These are phyloP conservation scores for Quillaja saponaria DNA, from an alignment of 306 rosid species.

Conservation along the genomic window DNA sequence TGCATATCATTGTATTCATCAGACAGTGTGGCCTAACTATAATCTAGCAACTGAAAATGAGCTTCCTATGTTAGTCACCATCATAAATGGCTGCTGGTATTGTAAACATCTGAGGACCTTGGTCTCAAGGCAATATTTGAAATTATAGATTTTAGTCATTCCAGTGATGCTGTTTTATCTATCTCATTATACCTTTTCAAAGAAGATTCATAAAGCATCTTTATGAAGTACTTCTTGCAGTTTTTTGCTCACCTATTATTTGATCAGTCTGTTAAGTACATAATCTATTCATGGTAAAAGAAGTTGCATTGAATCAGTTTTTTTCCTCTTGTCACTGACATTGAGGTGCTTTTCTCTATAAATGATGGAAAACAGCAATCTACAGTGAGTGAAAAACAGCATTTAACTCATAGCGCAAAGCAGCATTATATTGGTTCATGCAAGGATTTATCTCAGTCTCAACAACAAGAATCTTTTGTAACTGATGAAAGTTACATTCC, in stretches of 20 bases:
- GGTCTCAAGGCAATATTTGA: background rate
- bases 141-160: slow-evolving; percentile 7
- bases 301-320: slow-evolving; percentile 16
- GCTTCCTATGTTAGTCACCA: background rate
- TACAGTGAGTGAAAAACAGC: slow-evolving; percentile 34
- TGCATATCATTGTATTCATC: background rate
- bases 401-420: slow-evolving; percentile 24
- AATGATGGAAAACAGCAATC: slow-evolving; percentile 30
- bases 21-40: background rate
- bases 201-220: background rate
- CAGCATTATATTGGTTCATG: slow-evolving; percentile 35
- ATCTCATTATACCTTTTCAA: background rate
- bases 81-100: background rate
- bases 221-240: background rate
- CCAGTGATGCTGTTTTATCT: background rate
- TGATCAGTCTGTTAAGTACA: background rate
- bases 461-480: slow-evolving; percentile 43
- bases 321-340: slow-evolving; percentile 53
- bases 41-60: no score
- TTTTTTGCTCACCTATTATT: background rate
- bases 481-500: slow-evolving; percentile 59
- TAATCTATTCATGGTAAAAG: no score
- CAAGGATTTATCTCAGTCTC: slow-evolving; percentile 37
- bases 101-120: slow-evolving; percentile 10
- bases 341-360: slow-evolving; percentile 44